These are phyloP conservation scores for Gleditsia sinensis DNA, from an alignment of 306 rosid genomes.

Conservation along the genomic window DNA sequence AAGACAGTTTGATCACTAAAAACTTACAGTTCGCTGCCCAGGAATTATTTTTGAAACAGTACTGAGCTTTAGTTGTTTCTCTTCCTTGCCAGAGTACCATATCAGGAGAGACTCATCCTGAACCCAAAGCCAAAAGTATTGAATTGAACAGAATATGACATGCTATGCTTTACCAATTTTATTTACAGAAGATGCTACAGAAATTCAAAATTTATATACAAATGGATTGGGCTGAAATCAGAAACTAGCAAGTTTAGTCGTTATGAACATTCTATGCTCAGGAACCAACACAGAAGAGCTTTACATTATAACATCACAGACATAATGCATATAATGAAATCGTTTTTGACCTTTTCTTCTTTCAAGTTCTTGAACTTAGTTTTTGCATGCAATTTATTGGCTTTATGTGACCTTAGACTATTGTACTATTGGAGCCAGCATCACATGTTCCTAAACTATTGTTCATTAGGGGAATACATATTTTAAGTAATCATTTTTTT, in stretches of 20 bases:
- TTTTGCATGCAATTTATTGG: conserved; percentile 9
- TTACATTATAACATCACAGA: conserved; percentile 16
- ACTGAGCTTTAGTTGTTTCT: conserved; percentile 75
- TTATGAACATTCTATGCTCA: conserved; percentile 4
- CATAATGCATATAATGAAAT: conserved; percentile 1
- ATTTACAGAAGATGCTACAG: conserved; percentile 1
- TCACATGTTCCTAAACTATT: conserved; percentile 1
- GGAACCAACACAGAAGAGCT: not conserved
- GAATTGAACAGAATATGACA: conserved; percentile 35
- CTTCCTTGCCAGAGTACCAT: conserved; percentile 94
- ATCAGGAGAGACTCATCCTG: conserved; percentile 86
- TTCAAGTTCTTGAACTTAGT: not conserved
- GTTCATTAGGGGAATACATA: conserved; percentile 5
- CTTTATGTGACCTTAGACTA: not conserved
- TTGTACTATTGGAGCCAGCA: conserved; percentile 9
- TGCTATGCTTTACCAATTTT: conserved; percentile 14
- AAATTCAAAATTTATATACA: conserved; percentile 16
- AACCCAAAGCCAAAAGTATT: conserved; percentile 31
- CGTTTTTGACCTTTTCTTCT: conserved; percentile 20
- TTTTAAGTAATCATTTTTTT: too few relatives aligned
- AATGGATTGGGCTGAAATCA: conserved; percentile 30
- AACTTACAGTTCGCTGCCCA: conserved; percentile 98
- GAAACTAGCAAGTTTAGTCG: conserved; percentile 24
- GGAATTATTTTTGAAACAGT: conserved; percentile 86
- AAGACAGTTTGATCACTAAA: conserved; percentile 17